These are phyloP conservation scores for Thraustochytrium striatum DNA, from an alignment of 352 stramenopile species.

Conservation along the genomic window DNA sequence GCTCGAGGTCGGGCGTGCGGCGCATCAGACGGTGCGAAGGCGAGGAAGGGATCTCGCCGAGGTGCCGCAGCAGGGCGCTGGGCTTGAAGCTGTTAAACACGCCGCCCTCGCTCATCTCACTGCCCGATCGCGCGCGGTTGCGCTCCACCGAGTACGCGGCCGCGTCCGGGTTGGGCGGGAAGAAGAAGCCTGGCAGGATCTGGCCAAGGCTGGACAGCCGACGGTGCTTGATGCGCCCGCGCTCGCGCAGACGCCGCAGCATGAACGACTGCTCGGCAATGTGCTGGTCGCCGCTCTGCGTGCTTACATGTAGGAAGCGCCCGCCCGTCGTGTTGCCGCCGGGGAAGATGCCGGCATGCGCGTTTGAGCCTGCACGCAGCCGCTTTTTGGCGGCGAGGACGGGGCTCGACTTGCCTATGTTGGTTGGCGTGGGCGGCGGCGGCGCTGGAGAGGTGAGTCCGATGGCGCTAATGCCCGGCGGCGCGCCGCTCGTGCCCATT, in stretches of 20 bases:
- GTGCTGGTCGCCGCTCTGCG: conserved; percentile 15
- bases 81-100: not conserved
- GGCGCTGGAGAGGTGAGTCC: no score
- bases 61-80: no score
- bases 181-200: conserved; percentile 28
- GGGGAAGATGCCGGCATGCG: no score
- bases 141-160: not conserved
- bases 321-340: not conserved
- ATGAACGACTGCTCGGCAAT: conserved; percentile 11
- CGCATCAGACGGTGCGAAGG: no score
- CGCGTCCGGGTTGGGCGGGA: not conserved
- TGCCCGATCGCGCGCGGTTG: not conserved
- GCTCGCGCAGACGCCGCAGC: conserved; percentile 9
- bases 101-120: conserved; percentile 7
- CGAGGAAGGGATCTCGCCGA: no score
- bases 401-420: no score
- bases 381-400: no score
- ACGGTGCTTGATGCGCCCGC: not conserved
- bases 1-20: no score
- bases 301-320: conserved; percentile 13
- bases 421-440: no score
- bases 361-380: no score
- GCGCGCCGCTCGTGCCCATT: no score
- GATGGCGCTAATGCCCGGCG: no score
- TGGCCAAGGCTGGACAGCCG: conserved; percentile 14